phyloP scores from a whole-genome alignment of 352 stramenopile species.

The Globisporangium emineosum region DNA sequence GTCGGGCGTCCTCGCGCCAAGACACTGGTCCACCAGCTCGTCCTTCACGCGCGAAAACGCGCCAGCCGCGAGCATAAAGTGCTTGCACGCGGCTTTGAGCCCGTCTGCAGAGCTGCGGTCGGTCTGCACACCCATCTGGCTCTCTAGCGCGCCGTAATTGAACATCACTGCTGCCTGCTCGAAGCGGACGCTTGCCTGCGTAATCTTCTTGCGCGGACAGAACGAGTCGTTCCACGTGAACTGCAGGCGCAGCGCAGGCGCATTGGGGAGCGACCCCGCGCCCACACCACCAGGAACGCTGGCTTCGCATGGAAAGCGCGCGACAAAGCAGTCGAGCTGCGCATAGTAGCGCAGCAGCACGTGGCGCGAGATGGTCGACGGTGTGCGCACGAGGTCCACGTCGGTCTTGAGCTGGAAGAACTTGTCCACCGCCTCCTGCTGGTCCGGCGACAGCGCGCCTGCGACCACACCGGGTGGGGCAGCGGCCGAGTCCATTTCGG shows the following conservation, averaged over 20 bases:
- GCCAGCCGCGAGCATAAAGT: slow-evolving; percentile 86
- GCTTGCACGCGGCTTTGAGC: slow-evolving; percentile 77
- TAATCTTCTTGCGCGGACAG: slow-evolving; percentile 81
- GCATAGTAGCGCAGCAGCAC: slow-evolving; percentile 77
- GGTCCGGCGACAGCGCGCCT: slow-evolving; percentile 12
- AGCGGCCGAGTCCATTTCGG: slow-evolving; percentile 2
- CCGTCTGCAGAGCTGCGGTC: slow-evolving; percentile 72
- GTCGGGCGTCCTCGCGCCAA: slow-evolving; percentile 48
- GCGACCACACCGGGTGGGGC: neutral
- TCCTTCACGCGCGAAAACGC: slow-evolving; percentile 66
- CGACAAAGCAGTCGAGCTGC: slow-evolving; percentile 62
- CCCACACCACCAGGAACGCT: slow-evolving; percentile 12
- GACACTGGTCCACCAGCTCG: slow-evolving; percentile 36
- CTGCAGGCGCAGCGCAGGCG: slow-evolving; percentile 39
- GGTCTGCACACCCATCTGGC: slow-evolving; percentile 74
- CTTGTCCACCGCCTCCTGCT: slow-evolving; percentile 38
- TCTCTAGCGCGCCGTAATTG: slow-evolving; percentile 82
- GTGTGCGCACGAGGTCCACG: slow-evolving; percentile 67
- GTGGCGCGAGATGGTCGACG: slow-evolving; percentile 59
- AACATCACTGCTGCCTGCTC: slow-evolving; percentile 86
- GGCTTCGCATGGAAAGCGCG: slow-evolving; percentile 53
- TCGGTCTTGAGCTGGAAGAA: slow-evolving; percentile 60
- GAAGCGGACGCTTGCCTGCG: slow-evolving; percentile 58
- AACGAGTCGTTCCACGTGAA: slow-evolving; percentile 93
- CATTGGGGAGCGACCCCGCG: slow-evolving; percentile 1